Evolutionary conservation across 805 yeast species (phyloP), one percentile per base, ranked within the genome.

Genomic region (Metschnikowia colocasiae): DNA sequence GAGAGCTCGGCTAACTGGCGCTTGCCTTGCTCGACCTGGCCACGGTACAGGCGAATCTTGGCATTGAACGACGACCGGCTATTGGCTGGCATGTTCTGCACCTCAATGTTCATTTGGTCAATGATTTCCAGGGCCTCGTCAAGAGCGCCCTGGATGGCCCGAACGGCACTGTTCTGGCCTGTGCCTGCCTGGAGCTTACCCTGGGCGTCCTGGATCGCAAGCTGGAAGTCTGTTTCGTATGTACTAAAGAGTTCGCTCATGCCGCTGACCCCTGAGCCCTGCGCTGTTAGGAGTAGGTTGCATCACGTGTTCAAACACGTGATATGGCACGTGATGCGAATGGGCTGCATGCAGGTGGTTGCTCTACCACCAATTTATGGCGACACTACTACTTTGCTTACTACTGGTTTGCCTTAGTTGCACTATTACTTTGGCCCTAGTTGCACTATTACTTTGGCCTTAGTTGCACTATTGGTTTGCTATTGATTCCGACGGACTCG

Each of bases 91-190:
- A 89, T 75, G 58, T 83, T 84, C 61, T 85, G 90, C 2, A 91
- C 85, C 62, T 92, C 98, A 35, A 92, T 74, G 23, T 82, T 82
- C 83, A 94, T 83, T 56, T 92, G 95, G 55, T 91, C 97, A 37
- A 89, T 65, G 34, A 87, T 74, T 60, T 87, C 95, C 46, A 81
- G 76, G 31, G 85, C 84, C 59, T 88, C 96, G 57, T 88, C 96
- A n/a, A 85, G 72, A 16, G 84, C 77, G 38, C 75, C 71, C 59
- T 86, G 90, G 2, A 81, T 75, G 13, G 83, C 79, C 55, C 76
- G 76, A 66, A 83, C 70, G 15, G 82, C 73, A 9, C 68, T 72
- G 33, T 75, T 73, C 43, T 72, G 77, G 41, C 75, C 82, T 18
- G 79, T 79, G 25, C 69, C 65, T 82, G 74, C 52, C 12, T 76